phyloP scores from a whole-genome alignment of 345 rosid genomes.

The Viola odorata region DNA sequence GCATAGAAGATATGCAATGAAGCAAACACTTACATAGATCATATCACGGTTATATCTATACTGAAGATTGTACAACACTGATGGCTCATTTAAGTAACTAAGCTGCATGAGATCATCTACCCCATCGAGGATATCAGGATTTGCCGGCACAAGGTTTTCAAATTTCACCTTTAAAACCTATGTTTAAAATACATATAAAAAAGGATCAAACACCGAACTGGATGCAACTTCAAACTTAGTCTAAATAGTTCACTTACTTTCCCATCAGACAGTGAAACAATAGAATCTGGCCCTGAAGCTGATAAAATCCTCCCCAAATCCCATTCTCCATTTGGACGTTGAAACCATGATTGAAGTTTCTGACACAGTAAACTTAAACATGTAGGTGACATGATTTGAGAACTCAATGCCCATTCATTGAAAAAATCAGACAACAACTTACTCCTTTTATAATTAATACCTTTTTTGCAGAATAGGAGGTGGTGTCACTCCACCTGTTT shows the following conservation, averaged over 20 bases:
- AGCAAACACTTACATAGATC: slow-evolving; percentile 76
- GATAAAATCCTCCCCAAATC: slow-evolving; percentile 70
- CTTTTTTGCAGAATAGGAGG: slow-evolving; percentile 66
- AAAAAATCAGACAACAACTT: background rate
- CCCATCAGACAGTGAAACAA: slow-evolving; percentile 65
- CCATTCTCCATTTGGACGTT: slow-evolving; percentile 84
- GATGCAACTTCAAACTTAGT: slow-evolving; percentile 8
- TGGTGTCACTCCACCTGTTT: slow-evolving; percentile 72
- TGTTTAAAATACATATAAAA: slow-evolving; percentile 8
- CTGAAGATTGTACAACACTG: slow-evolving; percentile 86
- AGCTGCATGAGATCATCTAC: slow-evolving; percentile 98
- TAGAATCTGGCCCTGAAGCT: slow-evolving; percentile 58
- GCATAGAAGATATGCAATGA: slow-evolving; percentile 13
- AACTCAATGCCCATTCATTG: background rate
- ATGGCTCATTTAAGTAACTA: slow-evolving; percentile 95
- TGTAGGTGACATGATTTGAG: slow-evolving; percentile 15
- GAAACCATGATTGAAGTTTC: slow-evolving; percentile 87
- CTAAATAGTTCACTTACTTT: slow-evolving; percentile 47
- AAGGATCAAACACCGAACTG: slow-evolving; percentile 14
- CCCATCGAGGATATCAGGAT: slow-evolving; percentile 98
- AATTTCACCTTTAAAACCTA: slow-evolving; percentile 67
- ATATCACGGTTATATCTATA: slow-evolving; percentile 80
- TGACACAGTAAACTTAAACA: slow-evolving; percentile 32
- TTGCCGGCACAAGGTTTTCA: slow-evolving; percentile 74
- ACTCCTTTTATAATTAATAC: slow-evolving; percentile 28